Percentiles rank a stretch among this genome's conserved stretches.
These are phyloP conservation scores for Prunus dulcis DNA, from an alignment of 306 rosid genomes.

Conservation along the genomic window DNA sequence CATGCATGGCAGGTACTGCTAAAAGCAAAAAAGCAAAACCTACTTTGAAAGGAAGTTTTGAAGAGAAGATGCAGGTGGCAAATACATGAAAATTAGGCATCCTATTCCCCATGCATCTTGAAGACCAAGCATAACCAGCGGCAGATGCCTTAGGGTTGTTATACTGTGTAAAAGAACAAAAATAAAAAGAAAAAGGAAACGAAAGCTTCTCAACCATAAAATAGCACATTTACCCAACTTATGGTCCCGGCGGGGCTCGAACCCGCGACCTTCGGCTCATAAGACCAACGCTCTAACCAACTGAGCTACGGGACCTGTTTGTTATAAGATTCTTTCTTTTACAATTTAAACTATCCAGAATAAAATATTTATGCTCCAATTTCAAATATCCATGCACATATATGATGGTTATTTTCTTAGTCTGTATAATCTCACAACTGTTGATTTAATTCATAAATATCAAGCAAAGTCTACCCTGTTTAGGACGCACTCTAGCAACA, in stretches of 20 bases:
- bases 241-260: conserved; percentile 56
- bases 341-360: rapidly evolving
- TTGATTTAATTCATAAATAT: neutral
- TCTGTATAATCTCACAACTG: neutral
- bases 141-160: too few species aligned
- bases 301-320: conserved; percentile 45
- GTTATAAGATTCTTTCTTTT: neutral
- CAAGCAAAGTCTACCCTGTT: too few species aligned
- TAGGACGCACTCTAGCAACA: too few species aligned
- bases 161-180: too few species aligned
- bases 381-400: too few species aligned
- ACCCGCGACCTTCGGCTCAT: conserved; percentile 56
- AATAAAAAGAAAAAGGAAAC: too few species aligned
- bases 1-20: neutral
- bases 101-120: too few species aligned
- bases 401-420: neutral
- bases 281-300: conserved; percentile 61
- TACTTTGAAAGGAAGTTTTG: neutral
- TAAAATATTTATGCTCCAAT: neutral
- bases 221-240: rapidly evolving
- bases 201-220: too few species aligned
- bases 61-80: neutral
- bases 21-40: neutral
- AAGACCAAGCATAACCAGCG: too few species aligned
- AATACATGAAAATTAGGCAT: neutral